Evolutionary conservation across 1,139 yeast species (phyloP).

Genomic region (Taphrina pruni): DNA sequence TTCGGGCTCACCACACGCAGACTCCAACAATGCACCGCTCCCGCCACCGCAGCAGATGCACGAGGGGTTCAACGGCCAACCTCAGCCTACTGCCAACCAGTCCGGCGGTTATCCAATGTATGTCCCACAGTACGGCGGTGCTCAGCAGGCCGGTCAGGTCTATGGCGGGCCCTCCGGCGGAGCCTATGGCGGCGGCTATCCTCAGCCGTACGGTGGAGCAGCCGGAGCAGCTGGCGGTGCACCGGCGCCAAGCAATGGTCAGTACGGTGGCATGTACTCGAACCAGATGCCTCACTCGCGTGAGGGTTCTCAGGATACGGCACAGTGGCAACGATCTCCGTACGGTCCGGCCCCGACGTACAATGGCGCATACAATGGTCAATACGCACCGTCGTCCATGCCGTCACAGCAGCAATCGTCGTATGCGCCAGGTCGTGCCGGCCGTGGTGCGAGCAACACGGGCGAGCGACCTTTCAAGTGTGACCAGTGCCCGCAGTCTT

Average conservation of each 20-base stretch:
- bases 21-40: constrained; percentile 10
- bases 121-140: constrained; percentile 22
- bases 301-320: constrained; percentile 28
- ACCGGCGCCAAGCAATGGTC: constrained; percentile 17
- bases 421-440: constrained; percentile 12
- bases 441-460: constrained; percentile 26
- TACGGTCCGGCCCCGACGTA: constrained; percentile 38
- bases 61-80: constrained; percentile 30
- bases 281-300: constrained; percentile 33
- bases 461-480: constrained; percentile 46
- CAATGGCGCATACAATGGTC: constrained; percentile 28
- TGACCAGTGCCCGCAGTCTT: constrained; percentile 47
- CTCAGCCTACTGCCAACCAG: constrained; percentile 34
- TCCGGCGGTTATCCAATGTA: constrained; percentile 31
- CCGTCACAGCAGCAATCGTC: constrained; percentile 8
- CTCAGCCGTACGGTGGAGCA: constrained; percentile 24
- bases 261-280: constrained; percentile 37
- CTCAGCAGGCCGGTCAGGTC: constrained; percentile 11
- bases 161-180: constrained; percentile 23
- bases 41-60: constrained; percentile 34
- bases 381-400: constrained; percentile 22
- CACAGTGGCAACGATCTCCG: constrained; percentile 29
- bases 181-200: constrained; percentile 12
- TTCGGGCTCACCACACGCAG: constrained; percentile 25
- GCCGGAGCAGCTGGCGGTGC: constrained; percentile 14